These are phyloP conservation scores for Echeveria elegans DNA, from an alignment of 164 flowering plant genomes.

Conservation along the genomic window DNA sequence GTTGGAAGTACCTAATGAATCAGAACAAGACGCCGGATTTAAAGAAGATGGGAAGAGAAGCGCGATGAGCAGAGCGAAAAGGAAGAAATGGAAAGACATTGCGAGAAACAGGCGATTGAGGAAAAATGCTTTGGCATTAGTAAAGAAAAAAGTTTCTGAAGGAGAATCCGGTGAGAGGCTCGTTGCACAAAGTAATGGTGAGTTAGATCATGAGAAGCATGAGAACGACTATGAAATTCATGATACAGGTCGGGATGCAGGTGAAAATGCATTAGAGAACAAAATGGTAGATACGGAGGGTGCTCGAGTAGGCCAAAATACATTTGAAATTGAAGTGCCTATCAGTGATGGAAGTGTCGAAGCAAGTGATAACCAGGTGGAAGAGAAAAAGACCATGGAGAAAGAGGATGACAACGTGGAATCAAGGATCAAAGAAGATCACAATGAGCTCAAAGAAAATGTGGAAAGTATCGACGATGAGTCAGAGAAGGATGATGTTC, in stretches of 20 bases:
- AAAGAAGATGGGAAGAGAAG: conserved; percentile 14
- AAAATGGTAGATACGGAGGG: too few species aligned
- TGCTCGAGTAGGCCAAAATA: too few species aligned
- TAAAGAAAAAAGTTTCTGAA: neutral
- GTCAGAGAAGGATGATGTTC: neutral
- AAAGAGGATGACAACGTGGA: neutral
- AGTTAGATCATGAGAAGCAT: neutral
- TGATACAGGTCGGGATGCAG: neutral
- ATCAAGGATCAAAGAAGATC: neutral
- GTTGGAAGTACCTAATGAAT: conserved; percentile 13
- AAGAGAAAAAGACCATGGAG: neutral
- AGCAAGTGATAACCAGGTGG: neutral
- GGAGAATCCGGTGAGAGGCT: neutral
- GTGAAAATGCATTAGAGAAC: too few species aligned
- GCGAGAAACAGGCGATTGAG: conserved; percentile 15
- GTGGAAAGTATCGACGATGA: neutral
- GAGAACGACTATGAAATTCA: neutral
- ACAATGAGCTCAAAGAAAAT: neutral
- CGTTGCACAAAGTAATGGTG: neutral
- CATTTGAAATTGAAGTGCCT: neutral
- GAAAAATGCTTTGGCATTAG: conserved; percentile 12
- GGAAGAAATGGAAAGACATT: conserved; percentile 25
- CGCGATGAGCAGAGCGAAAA: conserved; percentile 11
- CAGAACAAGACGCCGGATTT: conserved; percentile 10
- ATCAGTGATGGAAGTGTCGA: neutral